Base-by-base conservation (phyloP, 2,329 filamentous ascomycete species). In the Curvularia hawaiiensis region DNA sequence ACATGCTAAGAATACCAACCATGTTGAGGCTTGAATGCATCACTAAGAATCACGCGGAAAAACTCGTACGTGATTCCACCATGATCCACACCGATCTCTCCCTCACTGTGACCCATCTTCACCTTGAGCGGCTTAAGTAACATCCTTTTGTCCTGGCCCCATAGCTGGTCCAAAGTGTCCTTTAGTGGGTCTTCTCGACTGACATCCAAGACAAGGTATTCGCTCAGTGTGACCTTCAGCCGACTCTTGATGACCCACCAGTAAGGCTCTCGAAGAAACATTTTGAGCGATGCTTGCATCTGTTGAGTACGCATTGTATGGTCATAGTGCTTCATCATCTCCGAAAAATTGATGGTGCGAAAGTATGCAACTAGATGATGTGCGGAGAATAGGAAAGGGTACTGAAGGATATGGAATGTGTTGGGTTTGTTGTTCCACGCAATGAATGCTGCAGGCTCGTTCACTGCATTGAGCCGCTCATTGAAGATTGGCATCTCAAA, bases 51-150 rank as follows among this genome's bases (percentile, higher is more conserved):
- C 28, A 97, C 78, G 16, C 92, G 87, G 78, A 99, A 98, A 73
- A 97, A 98, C 63, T 99, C 95, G 73, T 97, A 93, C 67, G 97
- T 94, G 1, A 99, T 93, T 61, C 95, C 95, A 43, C 95, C 95
- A 48, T 94, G 92, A 74, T 99, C 95, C 33, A 96, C 86, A 0
- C 95, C 95, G 73, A 96, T 88, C 75, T 98, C 95, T 30, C 92
- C 91, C 52, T 91, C 88, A 71, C 92, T 59, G 14, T 74, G 89
- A 3, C 92, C 92, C 56, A 98, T 85, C 50, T 91, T 88, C 9
- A 99, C 89, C 69, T 97, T 97, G 33, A 99, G 79, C 1, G 95
- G 95, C 26, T 92, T 86, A 69, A 94, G 80, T 3, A 98, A 80
- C 77, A 97, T 92, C 35, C 90, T 84, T 68, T 87, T 86, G 75